A percentile compares a stretch with the other conserved stretches of the same genome.
Evolutionary conservation across 768 basidiomycete species (phyloP).

Genomic region (Kwoniella sp.): DNA sequence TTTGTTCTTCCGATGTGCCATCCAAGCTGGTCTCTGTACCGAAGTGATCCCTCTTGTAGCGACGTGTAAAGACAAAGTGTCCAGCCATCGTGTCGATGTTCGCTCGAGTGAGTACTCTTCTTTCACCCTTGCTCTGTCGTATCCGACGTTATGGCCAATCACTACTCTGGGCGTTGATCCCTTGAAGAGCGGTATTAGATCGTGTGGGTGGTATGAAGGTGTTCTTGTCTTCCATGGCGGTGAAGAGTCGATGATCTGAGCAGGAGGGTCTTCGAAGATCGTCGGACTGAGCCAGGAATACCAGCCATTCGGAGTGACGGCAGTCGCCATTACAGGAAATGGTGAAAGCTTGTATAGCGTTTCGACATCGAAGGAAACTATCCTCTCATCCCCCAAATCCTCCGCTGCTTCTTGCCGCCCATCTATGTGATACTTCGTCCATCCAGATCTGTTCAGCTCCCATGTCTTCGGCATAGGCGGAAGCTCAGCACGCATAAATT

Average conservation of each 20-base stretch:
- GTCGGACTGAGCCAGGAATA: slow-evolving; percentile 90
- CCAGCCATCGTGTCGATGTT: slow-evolving; percentile 77
- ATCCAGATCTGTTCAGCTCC: slow-evolving; percentile 66
- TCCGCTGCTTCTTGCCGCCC: slow-evolving; percentile 75
- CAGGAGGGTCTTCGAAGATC: slow-evolving; percentile 40
- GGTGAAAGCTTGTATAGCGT: slow-evolving; percentile 73
- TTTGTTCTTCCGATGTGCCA: slow-evolving; percentile 75
- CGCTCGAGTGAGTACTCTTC: slow-evolving; percentile 77
- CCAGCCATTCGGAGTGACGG: slow-evolving; percentile 80
- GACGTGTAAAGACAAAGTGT: slow-evolving; percentile 93
- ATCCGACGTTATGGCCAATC: slow-evolving; percentile 93
- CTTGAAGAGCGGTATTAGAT: slow-evolving; percentile 48
- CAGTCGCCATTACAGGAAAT: slow-evolving; percentile 84
- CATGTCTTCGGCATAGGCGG: slow-evolving; percentile 67
- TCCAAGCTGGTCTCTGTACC: slow-evolving; percentile 91
- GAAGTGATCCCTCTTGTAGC: slow-evolving; percentile 93
- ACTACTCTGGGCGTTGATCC: slow-evolving; percentile 60
- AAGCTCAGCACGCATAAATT: slow-evolving; percentile 62
- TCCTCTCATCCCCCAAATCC: slow-evolving; percentile 61
- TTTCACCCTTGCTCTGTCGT: slow-evolving; percentile 77
- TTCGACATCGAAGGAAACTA: slow-evolving; percentile 92
- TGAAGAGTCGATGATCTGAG: neutral
- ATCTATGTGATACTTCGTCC: slow-evolving; percentile 84
- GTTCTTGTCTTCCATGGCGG: slow-evolving; percentile 35
- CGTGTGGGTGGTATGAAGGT: slow-evolving; percentile 34